Evolutionary conservation across 2,329 filamentous ascomycete genomes (phyloP).

Genomic region (Atkinsonella hypoxylon): DNA sequence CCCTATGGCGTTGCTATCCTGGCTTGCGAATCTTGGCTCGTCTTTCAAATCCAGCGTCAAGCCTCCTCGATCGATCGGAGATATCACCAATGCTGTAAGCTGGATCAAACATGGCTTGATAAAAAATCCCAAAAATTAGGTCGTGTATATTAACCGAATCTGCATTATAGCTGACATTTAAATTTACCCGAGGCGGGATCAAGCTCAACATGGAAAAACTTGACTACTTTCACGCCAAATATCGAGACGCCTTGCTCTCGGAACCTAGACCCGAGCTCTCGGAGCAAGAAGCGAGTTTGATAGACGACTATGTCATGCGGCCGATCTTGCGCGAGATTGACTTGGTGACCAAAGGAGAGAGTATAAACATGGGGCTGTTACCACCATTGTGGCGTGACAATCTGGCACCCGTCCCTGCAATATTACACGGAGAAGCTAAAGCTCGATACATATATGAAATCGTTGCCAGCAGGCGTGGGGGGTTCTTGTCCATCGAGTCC

Average conservation of each 20-base stretch:
- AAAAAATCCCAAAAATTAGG: neutral
- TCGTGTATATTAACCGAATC: slow-evolving; percentile 12
- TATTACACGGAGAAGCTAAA: slow-evolving; percentile 8
- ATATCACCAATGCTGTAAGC: slow-evolving; percentile 57
- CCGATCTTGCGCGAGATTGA: slow-evolving; percentile 14
- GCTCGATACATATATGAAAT: slow-evolving; percentile 14
- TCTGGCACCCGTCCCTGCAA: slow-evolving; percentile 16
- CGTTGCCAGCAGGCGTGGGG: slow-evolving; percentile 12
- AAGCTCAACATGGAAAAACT: slow-evolving; percentile 73
- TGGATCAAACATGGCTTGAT: neutral
- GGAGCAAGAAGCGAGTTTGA: slow-evolving; percentile 12
- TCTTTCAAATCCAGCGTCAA: slow-evolving; percentile 17
- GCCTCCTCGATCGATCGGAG: slow-evolving; percentile 39
- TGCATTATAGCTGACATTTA: slow-evolving; percentile 55
- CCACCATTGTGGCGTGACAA: slow-evolving; percentile 13
- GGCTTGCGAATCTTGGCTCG: slow-evolving; percentile 58
- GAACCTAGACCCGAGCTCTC: slow-evolving; percentile 13
- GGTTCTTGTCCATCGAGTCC: slow-evolving; percentile 11
- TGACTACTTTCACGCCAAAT: slow-evolving; percentile 62
- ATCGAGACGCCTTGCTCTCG: slow-evolving; percentile 29
- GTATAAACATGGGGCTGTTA: neutral
- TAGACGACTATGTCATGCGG: slow-evolving; percentile 12
- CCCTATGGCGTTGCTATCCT: slow-evolving; percentile 54
- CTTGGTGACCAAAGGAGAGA: slow-evolving; percentile 11
- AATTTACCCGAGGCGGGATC: slow-evolving; percentile 85